Evolutionary conservation across 169 alveolate species (phyloP), one percentile per base, ranked within the genome.

Genomic region (Plasmodium reichenowi): DNA sequence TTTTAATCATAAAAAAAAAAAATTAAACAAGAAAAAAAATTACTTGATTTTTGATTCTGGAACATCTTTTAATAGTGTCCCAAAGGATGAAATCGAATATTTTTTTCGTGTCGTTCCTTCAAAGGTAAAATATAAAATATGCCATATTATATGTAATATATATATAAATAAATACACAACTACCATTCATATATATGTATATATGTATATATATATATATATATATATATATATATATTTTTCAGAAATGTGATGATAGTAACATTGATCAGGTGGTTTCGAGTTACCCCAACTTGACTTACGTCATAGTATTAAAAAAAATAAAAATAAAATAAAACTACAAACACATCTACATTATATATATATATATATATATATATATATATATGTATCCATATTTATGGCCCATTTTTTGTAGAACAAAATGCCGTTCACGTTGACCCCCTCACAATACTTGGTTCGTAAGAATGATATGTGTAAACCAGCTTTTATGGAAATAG

Each of bases 31-130:
- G 13, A 88, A 93, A 9, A 88, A 94, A 22, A 94, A 95, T 48
- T 96, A 96, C 88, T 95, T 96, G 13, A 94, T 96, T 38, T 93
- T 96, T 50, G 98, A 96, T 72, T 95, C 98, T n/a, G 98, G 98
- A 12, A 96, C 98, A 0, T 93, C 96, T 71, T 96, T 94, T 78
- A 96, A 95, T 70, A 96, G 97, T 48, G 88, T 96, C 74, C 98
- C 98, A 5, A 92, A 94, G 50, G 85, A 68, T 22, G 96, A 95
- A 62, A 90, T 95, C 71, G 54, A 63, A 22, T 72, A 75, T 63
- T 95, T 94, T 26, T 68, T 88, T 70, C 89, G 86, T 2, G 50
- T 72, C 67, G 89, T 95, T 38, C 95, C 95, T 45, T 93, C 96
- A 78, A 64, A 58, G 71, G 78, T 62, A 70, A 20, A 58, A 48